Base-by-base conservation (phyloP, 257 asterid species). In the Eustoma russellianum region DNA sequence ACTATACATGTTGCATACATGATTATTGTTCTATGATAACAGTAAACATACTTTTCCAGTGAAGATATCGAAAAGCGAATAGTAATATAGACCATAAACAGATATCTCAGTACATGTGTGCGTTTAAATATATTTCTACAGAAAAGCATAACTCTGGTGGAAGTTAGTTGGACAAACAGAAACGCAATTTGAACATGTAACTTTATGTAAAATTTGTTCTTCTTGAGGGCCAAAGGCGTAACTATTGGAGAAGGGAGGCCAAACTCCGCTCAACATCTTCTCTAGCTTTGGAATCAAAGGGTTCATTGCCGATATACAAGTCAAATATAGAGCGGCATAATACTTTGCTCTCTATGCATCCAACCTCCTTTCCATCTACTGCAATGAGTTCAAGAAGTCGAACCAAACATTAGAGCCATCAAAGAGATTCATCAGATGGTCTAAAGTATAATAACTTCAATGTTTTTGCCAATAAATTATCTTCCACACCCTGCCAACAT, bases 361-460 rank as follows among this genome's bases (percentile, higher is more conserved):
- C 98, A 19, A 90, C 75, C 60, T 87, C 96, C 56, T 78, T 61
- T 7, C 96, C 98, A 66, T 91, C 85, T 74, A 91, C 98, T 91
- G 61, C 78, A 73, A 17, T 44, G 6, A 53, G 45, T 40, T 46
- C 18, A 44, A 19, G 13, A 56, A 19, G 33, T 47, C 10, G n/a
- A 38, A 46, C 33, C 9, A 40, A 46, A 35, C 7, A 19, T 15
- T 13, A 0, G 16, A 17, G 17, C 16, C 13, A 38, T 7, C 5
- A 5, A 11, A 0, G 41, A 1, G 7, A 28, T 47, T 13, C 13
- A 50, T 5, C 14, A 48, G 10, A 9, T 17, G 7, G n/a, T 4
- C 2, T 18, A 49, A 9, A 19, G 53, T 24, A 24, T 24, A 24
- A 24, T 24, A 24, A 24, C 3, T 4, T 24, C 30, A 24, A 24